Percentiles rank a stretch among this genome's conserved stretches.
These are phyloP conservation scores for Phytophthora chlamydospora DNA, from an alignment of 352 stramenopile species.

Conservation along the genomic window DNA sequence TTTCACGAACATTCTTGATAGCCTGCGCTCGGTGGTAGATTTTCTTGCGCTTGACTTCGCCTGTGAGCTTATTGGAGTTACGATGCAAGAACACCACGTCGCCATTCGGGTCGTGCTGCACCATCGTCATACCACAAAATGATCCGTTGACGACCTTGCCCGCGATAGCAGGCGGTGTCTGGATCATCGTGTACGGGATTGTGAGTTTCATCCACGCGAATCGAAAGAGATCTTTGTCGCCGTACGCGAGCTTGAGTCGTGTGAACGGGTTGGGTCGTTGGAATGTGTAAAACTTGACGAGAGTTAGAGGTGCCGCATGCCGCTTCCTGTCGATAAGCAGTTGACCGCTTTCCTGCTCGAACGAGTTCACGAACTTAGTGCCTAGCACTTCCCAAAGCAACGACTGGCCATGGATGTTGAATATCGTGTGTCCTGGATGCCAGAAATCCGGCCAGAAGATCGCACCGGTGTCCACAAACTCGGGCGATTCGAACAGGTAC, in stretches of 20 bases:
- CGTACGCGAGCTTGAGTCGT: conserved; percentile 44
- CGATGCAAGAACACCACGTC: conserved; percentile 54
- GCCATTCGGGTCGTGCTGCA: conserved; percentile 38
- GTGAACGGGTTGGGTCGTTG: conserved; percentile 44
- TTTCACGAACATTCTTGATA: too few relatives aligned
- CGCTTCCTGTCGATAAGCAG: conserved; percentile 50
- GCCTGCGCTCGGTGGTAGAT: too few relatives aligned
- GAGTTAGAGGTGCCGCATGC: conserved; percentile 32
- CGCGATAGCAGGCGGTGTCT: conserved; percentile 40
- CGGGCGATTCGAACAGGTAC: conserved; percentile 48
- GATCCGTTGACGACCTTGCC: conserved; percentile 36
- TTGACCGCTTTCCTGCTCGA: conserved; percentile 71
- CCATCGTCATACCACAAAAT: conserved; percentile 62
- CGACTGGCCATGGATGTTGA: conserved; percentile 59
- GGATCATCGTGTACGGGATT: conserved; percentile 55
- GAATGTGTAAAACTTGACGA: conserved; percentile 52
- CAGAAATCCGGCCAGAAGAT: conserved; percentile 38
- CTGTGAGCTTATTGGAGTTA: conserved; percentile 45
- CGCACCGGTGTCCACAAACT: conserved; percentile 48
- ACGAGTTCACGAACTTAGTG: conserved; percentile 52
- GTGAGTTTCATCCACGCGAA: conserved; percentile 58
- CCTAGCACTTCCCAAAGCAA: conserved; percentile 59
- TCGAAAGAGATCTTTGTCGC: conserved; percentile 65
- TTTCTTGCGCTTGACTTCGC: conserved; percentile 23
- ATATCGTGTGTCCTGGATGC: conserved; percentile 42